Evolutionary conservation across 2,329 filamentous ascomycete genomes (phyloP).

Genomic region (Verruconis gallopava): DNA sequence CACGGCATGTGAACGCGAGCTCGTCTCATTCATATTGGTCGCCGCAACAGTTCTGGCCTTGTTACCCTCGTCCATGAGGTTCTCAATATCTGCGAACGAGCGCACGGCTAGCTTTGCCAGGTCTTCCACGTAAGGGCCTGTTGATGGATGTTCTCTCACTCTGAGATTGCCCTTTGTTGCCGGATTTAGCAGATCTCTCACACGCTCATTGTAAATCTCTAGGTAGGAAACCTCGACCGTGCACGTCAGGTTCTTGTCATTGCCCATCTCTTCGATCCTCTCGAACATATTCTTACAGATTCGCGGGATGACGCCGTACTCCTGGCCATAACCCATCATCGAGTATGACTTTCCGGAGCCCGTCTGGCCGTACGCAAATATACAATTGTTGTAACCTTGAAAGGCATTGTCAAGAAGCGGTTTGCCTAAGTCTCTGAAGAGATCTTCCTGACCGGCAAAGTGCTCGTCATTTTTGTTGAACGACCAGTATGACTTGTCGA

Average conservation of each 20-base stretch:
- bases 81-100: constrained; percentile 89
- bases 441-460: constrained; percentile 80
- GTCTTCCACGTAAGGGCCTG: constrained; percentile 95
- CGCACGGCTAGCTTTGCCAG: constrained; percentile 88
- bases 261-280: constrained; percentile 57
- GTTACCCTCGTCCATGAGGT: constrained; percentile 98
- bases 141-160: constrained; percentile 93
- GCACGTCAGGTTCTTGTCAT: constrained; percentile 68
- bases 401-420: constrained; percentile 97
- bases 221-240: constrained; percentile 97
- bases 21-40: constrained; percentile 99
- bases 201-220: constrained; percentile 98
- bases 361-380: constrained; percentile 97
- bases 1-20: constrained; percentile 93
- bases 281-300: constrained; percentile 98
- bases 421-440: constrained; percentile 77
- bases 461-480: constrained; percentile 70
- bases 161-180: constrained; percentile 93
- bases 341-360: constrained; percentile 98
- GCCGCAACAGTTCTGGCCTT: constrained; percentile 95
- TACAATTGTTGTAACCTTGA: constrained; percentile 98
- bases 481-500: constrained; percentile 97
- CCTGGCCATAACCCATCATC: constrained; percentile 98
- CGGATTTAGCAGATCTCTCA: constrained; percentile 88
- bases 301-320: constrained; percentile 87